These are phyloP conservation scores for Blastomyces emzantsi DNA, from an alignment of 2,329 filamentous ascomycete genomes.

Conservation along the genomic window DNA sequence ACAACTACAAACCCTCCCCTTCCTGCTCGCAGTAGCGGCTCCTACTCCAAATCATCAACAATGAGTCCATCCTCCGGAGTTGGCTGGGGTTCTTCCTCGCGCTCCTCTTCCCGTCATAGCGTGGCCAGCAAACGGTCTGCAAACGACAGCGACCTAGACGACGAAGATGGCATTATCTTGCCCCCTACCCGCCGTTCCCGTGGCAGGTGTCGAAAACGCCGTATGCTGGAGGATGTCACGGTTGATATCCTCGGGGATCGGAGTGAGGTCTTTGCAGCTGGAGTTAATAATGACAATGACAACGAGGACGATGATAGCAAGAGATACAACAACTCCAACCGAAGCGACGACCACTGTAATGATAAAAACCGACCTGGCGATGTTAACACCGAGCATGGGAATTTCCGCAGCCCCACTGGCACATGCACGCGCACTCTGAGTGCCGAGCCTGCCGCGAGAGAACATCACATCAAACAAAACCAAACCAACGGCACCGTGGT, in stretches of 20 bases:
- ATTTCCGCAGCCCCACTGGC: background rate
- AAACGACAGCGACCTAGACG: slow-evolving; percentile 33
- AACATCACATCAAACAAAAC: background rate
- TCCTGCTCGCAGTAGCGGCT: background rate
- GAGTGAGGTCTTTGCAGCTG: slow-evolving; percentile 11
- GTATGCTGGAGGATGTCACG: slow-evolving; percentile 16
- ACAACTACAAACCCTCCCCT: background rate
- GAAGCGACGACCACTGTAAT: background rate
- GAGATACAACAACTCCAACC: background rate
- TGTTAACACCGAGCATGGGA: background rate
- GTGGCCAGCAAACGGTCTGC: slow-evolving; percentile 34
- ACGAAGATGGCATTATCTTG: slow-evolving; percentile 10
- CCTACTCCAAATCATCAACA: slow-evolving; percentile 18
- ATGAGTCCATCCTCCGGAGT: slow-evolving; percentile 25
- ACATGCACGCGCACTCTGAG: background rate
- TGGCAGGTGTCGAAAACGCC: slow-evolving; percentile 15
- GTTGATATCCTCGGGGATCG: slow-evolving; percentile 14
- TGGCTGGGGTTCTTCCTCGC: slow-evolving; percentile 29
- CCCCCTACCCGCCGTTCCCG: slow-evolving; percentile 11
- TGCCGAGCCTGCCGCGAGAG: background rate
- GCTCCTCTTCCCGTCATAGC: slow-evolving; percentile 35
- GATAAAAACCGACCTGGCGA: background rate
- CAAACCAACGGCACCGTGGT: background rate
- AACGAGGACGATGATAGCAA: background rate
- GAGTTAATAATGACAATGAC: slow-evolving; percentile 10